Evolutionary conservation across 1,284 basidiomycete genomes (phyloP).

Genomic region (Rhodofomes roseus): DNA sequence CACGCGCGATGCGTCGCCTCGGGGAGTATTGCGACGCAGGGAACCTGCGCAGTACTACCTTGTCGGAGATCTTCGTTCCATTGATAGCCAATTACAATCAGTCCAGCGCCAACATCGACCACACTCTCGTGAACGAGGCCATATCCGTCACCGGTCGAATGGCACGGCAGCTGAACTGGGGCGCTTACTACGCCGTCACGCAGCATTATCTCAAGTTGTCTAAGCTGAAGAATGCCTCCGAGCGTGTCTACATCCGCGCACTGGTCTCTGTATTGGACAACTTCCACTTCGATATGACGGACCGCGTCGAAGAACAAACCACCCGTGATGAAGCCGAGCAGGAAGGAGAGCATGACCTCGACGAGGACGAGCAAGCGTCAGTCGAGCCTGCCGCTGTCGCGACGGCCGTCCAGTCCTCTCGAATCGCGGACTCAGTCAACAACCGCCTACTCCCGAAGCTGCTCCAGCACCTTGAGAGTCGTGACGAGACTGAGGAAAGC

Average conservation of each 20-base stretch:
- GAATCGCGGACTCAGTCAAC: slow-evolving; percentile 78
- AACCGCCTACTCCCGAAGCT: slow-evolving; percentile 73
- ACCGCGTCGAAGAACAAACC: not conserved
- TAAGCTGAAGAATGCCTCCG: slow-evolving; percentile 68
- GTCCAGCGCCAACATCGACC: slow-evolving; percentile 72
- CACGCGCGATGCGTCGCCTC: slow-evolving; percentile 84
- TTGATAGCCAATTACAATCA: slow-evolving; percentile 82
- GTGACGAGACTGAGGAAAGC: slow-evolving; percentile 81
- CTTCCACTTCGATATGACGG: slow-evolving; percentile 87
- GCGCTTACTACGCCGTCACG: slow-evolving; percentile 79
- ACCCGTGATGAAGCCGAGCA: slow-evolving; percentile 20
- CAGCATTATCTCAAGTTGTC: slow-evolving; percentile 81
- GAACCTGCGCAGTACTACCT: slow-evolving; percentile 65
- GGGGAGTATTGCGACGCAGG: slow-evolving; percentile 78
- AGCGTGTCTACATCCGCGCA: slow-evolving; percentile 84
- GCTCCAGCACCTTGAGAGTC: slow-evolving; percentile 75
- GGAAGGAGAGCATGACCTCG: slow-evolving; percentile 29
- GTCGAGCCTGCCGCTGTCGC: slow-evolving; percentile 11
- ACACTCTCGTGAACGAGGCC: slow-evolving; percentile 90
- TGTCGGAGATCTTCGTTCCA: slow-evolving; percentile 86
- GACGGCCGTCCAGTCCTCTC: slow-evolving; percentile 19
- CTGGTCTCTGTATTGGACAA: slow-evolving; percentile 86
- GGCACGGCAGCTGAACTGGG: slow-evolving; percentile 78
- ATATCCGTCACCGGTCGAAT: slow-evolving; percentile 77
- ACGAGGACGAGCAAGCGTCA: slow-evolving; percentile 25